Evolutionary conservation across 2,329 filamentous ascomycete species (phyloP).

Genomic region (Clarireedia monteithiana): DNA sequence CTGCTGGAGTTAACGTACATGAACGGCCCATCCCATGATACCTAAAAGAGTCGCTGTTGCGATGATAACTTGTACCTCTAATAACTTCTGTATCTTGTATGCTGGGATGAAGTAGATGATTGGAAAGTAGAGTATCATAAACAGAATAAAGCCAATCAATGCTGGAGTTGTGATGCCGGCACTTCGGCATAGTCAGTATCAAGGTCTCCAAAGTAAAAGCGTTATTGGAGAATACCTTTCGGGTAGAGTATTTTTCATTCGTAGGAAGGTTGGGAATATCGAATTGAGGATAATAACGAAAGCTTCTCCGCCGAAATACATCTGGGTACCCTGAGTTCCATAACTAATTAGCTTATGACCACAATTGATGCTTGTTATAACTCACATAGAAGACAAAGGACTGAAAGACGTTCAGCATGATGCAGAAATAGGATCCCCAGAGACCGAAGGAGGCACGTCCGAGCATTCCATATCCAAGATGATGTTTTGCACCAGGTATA

Average conservation of each 20-base stretch:
- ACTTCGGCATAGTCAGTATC: constrained; percentile 31
- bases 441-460: neutral
- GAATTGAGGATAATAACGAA: constrained; percentile 21
- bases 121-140: neutral
- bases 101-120: neutral
- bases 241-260: constrained; percentile 31
- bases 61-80: neutral
- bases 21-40: neutral
- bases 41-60: neutral
- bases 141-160: constrained; percentile 33
- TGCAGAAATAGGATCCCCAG: neutral
- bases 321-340: neutral
- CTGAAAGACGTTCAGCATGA: neutral
- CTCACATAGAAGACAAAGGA: neutral
- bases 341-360: neutral
- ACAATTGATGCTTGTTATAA: neutral
- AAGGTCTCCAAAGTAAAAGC: constrained; percentile 29
- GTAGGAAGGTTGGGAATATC: constrained; percentile 30
- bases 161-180: constrained; percentile 31
- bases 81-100: neutral
- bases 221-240: constrained; percentile 30
- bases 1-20: neutral
- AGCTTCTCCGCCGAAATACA: neutral
- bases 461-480: neutral
- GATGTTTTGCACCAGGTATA: neutral